A percentile compares a stretch with the other conserved stretches of the same genome.
These are phyloP conservation scores for Xylariaceae sp. DNA, from an alignment of 2,329 filamentous ascomycete species.

Conservation along the genomic window DNA sequence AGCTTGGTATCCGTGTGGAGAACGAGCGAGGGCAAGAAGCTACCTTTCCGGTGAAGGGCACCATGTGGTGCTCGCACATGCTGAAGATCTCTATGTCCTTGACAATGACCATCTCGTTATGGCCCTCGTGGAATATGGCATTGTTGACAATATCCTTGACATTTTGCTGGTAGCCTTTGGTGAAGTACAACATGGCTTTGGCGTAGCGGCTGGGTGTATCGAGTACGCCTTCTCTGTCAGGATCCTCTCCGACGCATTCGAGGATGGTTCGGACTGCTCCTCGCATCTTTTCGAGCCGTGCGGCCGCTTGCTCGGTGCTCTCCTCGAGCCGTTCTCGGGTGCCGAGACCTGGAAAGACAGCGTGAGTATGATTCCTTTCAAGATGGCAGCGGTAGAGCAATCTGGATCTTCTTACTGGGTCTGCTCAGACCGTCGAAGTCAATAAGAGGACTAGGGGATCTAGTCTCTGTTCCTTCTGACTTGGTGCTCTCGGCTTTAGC, in stretches of 20 bases:
- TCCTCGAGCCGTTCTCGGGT: constrained; percentile 62
- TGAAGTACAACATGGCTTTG: constrained; percentile 93
- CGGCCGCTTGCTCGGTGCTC: constrained; percentile 45
- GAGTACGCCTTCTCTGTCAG: constrained; percentile 60
- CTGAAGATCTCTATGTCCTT: constrained; percentile 96
- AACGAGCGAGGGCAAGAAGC: constrained; percentile 6
- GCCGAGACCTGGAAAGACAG: constrained; percentile 46
- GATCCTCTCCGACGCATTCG: constrained; percentile 66
- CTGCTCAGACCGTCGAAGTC: constrained; percentile 60
- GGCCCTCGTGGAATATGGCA: constrained; percentile 92
- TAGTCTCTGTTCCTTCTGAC: constrained; percentile 30
- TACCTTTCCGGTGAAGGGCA: constrained; percentile 93
- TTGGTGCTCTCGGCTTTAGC: constrained; percentile 5
- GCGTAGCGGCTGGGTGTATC: constrained; percentile 82
- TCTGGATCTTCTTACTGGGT: constrained; percentile 42
- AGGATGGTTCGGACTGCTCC: constrained; percentile 63
- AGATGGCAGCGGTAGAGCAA: not conserved
- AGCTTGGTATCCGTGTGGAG: not conserved
- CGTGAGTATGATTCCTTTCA: constrained; percentile 16
- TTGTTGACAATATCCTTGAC: constrained; percentile 86
- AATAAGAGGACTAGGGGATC: constrained; percentile 54
- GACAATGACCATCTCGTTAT: constrained; percentile 96
- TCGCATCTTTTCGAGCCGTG: constrained; percentile 54
- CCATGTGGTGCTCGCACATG: constrained; percentile 94
- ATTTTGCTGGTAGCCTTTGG: constrained; percentile 95